phyloP scores from a whole-genome alignment of 2,329 filamentous ascomycete species.

The Penicillium sp. region DNA sequence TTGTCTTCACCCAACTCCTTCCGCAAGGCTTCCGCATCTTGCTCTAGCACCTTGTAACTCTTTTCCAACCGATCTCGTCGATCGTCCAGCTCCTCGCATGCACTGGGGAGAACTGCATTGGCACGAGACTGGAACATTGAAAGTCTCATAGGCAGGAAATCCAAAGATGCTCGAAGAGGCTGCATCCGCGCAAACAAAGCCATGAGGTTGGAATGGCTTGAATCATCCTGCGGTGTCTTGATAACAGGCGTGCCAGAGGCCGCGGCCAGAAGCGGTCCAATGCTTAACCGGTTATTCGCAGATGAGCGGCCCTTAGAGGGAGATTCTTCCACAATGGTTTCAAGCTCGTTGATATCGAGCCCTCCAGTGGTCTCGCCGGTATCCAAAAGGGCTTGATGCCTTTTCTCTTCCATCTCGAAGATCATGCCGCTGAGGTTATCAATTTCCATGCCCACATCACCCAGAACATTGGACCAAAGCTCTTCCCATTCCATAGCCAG shows the following conservation, averaged over 20 bases:
- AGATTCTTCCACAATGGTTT: slow-evolving; percentile 89
- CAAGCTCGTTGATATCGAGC: slow-evolving; percentile 81
- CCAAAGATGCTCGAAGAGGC: slow-evolving; percentile 84
- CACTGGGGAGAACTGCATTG: slow-evolving; percentile 78
- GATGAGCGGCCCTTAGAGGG: slow-evolving; percentile 59
- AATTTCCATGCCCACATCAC: slow-evolving; percentile 88
- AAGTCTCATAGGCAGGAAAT: slow-evolving; percentile 93
- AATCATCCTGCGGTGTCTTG: slow-evolving; percentile 72
- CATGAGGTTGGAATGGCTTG: slow-evolving; percentile 80
- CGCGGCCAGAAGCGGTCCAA: slow-evolving; percentile 61
- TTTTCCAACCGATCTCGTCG: slow-evolving; percentile 73
- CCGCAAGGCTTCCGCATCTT: slow-evolving; percentile 83
- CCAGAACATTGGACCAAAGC: slow-evolving; percentile 89
- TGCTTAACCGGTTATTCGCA: slow-evolving; percentile 66
- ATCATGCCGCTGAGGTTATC: slow-evolving; percentile 77
- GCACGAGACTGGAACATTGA: slow-evolving; percentile 82
- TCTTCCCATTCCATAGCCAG: slow-evolving; percentile 99
- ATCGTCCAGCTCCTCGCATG: slow-evolving; percentile 83
- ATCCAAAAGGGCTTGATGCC: slow-evolving; percentile 73
- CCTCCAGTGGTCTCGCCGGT: slow-evolving; percentile 51
- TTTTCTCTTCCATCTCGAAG: slow-evolving; percentile 96
- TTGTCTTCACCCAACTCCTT: slow-evolving; percentile 92
- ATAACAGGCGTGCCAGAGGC: slow-evolving; percentile 44
- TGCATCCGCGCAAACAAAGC: slow-evolving; percentile 95
- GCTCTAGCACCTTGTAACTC: slow-evolving; percentile 85